Evolutionary conservation across 1,139 yeast genomes (phyloP), one percentile per base, ranked within the genome.

Genomic region (Geotrichum macrosporum): DNA sequence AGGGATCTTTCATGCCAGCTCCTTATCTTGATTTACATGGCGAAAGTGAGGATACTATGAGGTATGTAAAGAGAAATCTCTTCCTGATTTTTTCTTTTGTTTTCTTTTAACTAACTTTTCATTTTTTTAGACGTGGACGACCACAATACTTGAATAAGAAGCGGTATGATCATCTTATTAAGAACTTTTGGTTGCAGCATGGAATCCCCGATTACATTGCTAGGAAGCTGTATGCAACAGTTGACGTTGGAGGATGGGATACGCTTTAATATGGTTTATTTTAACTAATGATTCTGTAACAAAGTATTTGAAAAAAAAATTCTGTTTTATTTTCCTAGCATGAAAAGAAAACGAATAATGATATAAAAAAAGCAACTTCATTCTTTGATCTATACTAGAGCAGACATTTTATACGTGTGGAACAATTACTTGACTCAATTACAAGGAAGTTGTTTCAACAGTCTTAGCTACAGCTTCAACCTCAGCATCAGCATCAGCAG

Each of bases 211-310:
- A 86, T 56, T 73, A 75, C 48, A 81, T 89, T 38, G 89, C 87
- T 1, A 73, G 97, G 55, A 81, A 80, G 54, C 72, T 92, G 29
- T 96, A 89, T 57, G 78, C 81, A 39, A 78, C 76, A 5, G 67
- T 81, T 31, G 97, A 92, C 65, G 78, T 84, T 30, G 97, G 97
- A 10, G 97, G 97, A 1, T 92, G 98, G 98, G 94, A 84, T 57
- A 86, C 96, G 1, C 69, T 89, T 60, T 89, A 69, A 61, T 19
- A 29, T 29, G 10, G 27, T 16, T 3, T n/a, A 18, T 12, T 21
- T 8, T 34, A 6, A 5, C 4, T 22, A 24, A n/a, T n/a, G n/a
- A n/a, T n/a, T n/a, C n/a, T n/a, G n/a, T n/a, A n/a, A n/a, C n/a
- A n/a, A n/a, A n/a, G n/a, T n/a, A n/a, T n/a, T n/a, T n/a, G n/a